These are phyloP conservation scores for Pyrus pyrifolia DNA, from an alignment of 306 rosid genomes.

Conservation along the genomic window DNA sequence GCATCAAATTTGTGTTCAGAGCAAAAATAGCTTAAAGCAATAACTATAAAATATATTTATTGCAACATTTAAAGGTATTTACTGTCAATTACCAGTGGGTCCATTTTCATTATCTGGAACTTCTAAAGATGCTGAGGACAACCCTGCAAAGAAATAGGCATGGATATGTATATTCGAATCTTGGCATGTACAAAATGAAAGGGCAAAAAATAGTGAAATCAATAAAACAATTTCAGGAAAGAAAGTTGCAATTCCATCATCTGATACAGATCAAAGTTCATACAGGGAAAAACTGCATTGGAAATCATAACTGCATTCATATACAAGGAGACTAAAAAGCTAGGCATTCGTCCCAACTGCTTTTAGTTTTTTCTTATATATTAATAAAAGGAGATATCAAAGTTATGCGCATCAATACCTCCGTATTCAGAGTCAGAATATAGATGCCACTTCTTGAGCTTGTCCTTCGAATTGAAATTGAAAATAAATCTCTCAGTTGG, in stretches of 20 bases:
- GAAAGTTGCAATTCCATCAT: background rate
- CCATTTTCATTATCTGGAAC: conserved; percentile 62
- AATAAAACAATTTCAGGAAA: background rate
- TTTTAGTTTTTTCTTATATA: background rate
- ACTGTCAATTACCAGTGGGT: conserved; percentile 21
- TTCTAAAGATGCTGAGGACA: conserved; percentile 86
- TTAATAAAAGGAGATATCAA: background rate
- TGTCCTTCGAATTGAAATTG: conserved; percentile 73
- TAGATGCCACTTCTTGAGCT: conserved; percentile 80
- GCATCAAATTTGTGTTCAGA: background rate
- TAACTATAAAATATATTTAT: background rate
- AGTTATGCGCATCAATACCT: conserved; percentile 30
- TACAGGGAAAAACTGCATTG: background rate
- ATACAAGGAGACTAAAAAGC: background rate
- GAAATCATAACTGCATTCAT: background rate
- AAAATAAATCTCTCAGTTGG: conserved; percentile 75
- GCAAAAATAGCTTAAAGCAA: background rate
- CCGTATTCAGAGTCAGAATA: conserved; percentile 93
- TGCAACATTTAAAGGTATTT: background rate
- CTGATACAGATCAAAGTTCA: background rate
- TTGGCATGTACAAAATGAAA: background rate
- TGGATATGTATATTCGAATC: background rate
- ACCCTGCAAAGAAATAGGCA: conserved; percentile 41
- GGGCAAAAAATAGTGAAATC: background rate
- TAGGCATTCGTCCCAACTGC: background rate